Evolutionary conservation across 139 green algal species (phyloP).

Genomic region (Raphidocelis subcapitata): DNA sequence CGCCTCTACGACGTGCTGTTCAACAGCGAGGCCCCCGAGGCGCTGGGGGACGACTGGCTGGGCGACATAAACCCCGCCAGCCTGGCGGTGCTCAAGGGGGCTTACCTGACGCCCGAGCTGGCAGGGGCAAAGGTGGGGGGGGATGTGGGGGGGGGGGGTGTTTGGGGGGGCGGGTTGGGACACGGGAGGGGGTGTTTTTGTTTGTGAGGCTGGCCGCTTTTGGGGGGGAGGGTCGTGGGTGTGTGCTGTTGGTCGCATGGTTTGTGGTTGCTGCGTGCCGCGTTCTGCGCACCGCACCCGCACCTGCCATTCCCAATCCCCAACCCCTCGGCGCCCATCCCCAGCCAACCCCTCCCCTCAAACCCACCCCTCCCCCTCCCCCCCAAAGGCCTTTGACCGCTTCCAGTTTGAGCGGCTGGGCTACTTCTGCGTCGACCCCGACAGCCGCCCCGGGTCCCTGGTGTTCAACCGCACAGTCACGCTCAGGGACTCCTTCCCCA

Average conservation of each 20-base stretch:
- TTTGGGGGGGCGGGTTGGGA: not conserved
- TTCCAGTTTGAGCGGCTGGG: constrained; percentile 97
- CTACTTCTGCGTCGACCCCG: constrained; percentile 88
- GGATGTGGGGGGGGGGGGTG: not conserved
- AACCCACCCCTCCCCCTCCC: not conserved
- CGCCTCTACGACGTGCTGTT: constrained; percentile 94
- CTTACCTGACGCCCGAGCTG: constrained; percentile 28
- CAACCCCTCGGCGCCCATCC: too few relatives aligned
- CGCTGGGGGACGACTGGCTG: constrained; percentile 76
- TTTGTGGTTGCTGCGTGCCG: too few relatives aligned
- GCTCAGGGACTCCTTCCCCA: constrained; percentile 67
- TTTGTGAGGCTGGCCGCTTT: not conserved
- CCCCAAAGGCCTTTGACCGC: constrained; percentile 41
- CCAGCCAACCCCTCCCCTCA: too few relatives aligned
- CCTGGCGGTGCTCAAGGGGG: constrained; percentile 30
- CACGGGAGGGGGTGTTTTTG: not conserved
- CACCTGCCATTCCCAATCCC: too few relatives aligned
- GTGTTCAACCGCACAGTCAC: constrained; percentile 95
- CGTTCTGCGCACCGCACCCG: too few relatives aligned
- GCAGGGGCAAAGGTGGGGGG: constrained; percentile 32
- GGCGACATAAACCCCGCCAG: constrained; percentile 67
- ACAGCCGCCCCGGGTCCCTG: constrained; percentile 55
- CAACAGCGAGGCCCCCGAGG: constrained; percentile 63
- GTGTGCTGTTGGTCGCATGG: too few relatives aligned
- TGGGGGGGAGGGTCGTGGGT: too few relatives aligned